Evolutionary conservation across 2,329 filamentous ascomycete genomes (phyloP).

Genomic region (Penicillium carneum): DNA sequence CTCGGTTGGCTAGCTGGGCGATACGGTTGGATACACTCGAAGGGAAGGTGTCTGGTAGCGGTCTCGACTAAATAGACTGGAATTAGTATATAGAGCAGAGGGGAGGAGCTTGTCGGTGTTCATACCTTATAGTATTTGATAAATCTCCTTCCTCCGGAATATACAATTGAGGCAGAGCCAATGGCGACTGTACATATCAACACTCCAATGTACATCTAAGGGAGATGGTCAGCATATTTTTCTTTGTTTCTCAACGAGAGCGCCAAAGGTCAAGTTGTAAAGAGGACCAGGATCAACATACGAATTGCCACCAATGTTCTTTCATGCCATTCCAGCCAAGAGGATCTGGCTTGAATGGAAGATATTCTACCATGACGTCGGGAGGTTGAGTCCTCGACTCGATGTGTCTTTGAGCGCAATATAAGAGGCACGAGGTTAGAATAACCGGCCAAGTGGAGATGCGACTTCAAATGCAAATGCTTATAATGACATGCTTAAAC

Average conservation of each 20-base stretch:
- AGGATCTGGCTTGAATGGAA: constrained; percentile 34
- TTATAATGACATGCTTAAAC: constrained; percentile 16
- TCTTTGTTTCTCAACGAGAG: background rate
- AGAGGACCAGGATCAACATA: constrained; percentile 34
- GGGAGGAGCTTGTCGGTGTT: background rate
- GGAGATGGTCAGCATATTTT: constrained; percentile 24
- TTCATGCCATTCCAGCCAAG: constrained; percentile 49
- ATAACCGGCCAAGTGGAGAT: background rate
- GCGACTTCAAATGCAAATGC: constrained; percentile 1
- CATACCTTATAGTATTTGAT: constrained; percentile 42
- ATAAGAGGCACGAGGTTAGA: background rate
- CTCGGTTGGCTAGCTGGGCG: constrained; percentile 31
- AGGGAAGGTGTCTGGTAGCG: constrained; percentile 36
- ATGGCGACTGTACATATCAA: constrained; percentile 41
- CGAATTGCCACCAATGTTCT: constrained; percentile 54
- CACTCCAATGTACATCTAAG: constrained; percentile 47
- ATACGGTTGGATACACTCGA: constrained; percentile 35
- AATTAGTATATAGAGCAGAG: constrained; percentile 1
- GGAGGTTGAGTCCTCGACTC: constrained; percentile 7
- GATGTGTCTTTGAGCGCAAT: constrained; percentile 2
- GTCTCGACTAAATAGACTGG: constrained; percentile 33
- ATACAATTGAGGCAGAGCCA: constrained; percentile 42
- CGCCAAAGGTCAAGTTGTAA: constrained; percentile 14
- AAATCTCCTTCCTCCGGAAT: constrained; percentile 33
- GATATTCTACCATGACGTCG: constrained; percentile 38